A percentile compares a stretch with the other conserved stretches of the same genome.
Evolutionary conservation across 2,329 filamentous ascomycete genomes (phyloP).

Genomic region (Chrysoporthe puriensis): DNA sequence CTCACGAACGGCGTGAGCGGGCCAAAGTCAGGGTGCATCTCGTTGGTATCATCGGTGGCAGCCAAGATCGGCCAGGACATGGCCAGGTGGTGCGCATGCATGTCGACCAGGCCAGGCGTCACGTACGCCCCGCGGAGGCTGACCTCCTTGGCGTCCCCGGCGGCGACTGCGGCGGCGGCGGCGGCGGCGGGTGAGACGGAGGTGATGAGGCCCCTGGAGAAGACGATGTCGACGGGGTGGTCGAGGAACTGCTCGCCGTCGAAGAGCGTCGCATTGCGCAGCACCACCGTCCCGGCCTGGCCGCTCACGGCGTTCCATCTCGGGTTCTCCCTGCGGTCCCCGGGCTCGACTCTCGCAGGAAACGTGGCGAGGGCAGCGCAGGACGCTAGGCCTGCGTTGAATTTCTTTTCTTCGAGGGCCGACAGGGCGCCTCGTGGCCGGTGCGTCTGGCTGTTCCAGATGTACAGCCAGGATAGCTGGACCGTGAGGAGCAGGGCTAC

Average conservation of each 20-base stretch:
- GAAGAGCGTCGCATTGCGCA: slow-evolving; percentile 48
- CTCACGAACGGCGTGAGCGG: slow-evolving; percentile 44
- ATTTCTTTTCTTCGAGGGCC: slow-evolving; percentile 16
- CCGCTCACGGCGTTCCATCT: slow-evolving; percentile 45
- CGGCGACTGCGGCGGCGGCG: slow-evolving; percentile 22
- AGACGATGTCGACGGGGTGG: slow-evolving; percentile 42
- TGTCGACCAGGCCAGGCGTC: slow-evolving; percentile 49
- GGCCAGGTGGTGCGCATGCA: slow-evolving; percentile 49
- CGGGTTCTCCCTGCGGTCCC: slow-evolving; percentile 37
- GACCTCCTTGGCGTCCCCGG: slow-evolving; percentile 31
- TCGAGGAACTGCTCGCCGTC: slow-evolving; percentile 44
- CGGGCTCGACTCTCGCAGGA: slow-evolving; percentile 15
- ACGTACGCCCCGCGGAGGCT: slow-evolving; percentile 44
- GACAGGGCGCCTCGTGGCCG: slow-evolving; percentile 3
- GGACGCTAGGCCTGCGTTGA: slow-evolving; percentile 20
- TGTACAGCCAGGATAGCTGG: slow-evolving; percentile 11
- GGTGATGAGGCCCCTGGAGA: slow-evolving; percentile 43
- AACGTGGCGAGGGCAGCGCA: slow-evolving; percentile 21
- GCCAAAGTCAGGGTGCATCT: slow-evolving; percentile 38
- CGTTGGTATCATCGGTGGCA: slow-evolving; percentile 42
- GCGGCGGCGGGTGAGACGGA: slow-evolving; percentile 35
- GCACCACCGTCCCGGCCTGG: slow-evolving; percentile 41
- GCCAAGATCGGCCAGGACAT: slow-evolving; percentile 39
- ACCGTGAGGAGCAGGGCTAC: neutral
- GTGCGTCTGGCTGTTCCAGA: slow-evolving; percentile 4